Evolutionary conservation across 1,284 basidiomycete genomes (phyloP).

Genomic region (Amylostereum areolatum): DNA sequence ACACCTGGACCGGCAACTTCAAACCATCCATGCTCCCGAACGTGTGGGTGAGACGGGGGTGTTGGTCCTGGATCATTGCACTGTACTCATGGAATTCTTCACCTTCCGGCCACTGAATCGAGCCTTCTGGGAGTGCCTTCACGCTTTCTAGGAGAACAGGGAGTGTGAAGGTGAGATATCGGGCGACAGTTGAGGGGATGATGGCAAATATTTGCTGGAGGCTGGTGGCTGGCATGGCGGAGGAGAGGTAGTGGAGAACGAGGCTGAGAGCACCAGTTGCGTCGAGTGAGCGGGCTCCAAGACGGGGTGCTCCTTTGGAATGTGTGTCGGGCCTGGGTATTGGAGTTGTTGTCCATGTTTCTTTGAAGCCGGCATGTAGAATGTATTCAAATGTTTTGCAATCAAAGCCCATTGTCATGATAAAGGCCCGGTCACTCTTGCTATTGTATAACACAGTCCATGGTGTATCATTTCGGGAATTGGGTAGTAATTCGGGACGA

Average conservation of each 20-base stretch:
- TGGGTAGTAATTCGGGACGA: slow-evolving; percentile 26
- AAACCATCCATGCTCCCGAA: slow-evolving; percentile 30
- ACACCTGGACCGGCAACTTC: slow-evolving; percentile 17
- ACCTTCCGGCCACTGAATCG: slow-evolving; percentile 27
- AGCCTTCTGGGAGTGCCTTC: slow-evolving; percentile 24
- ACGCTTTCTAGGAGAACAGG: slow-evolving; percentile 27
- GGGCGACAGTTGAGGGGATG: slow-evolving; percentile 18
- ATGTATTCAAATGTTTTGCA: slow-evolving; percentile 31
- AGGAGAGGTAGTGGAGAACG: slow-evolving; percentile 37
- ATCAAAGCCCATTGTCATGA: slow-evolving; percentile 44
- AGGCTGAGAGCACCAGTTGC: slow-evolving; percentile 41
- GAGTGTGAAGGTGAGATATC: slow-evolving; percentile 32
- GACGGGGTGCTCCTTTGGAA: slow-evolving; percentile 21
- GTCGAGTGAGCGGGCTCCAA: slow-evolving; percentile 31
- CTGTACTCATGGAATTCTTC: slow-evolving; percentile 24
- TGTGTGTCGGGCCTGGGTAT: slow-evolving; percentile 29
- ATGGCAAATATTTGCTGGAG: slow-evolving; percentile 33
- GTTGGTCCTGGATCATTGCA: slow-evolving; percentile 24
- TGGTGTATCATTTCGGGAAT: slow-evolving; percentile 28
- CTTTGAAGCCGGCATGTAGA: slow-evolving; percentile 27
- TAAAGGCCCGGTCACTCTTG: slow-evolving; percentile 33
- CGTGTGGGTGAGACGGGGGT: slow-evolving; percentile 32
- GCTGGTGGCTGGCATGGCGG: slow-evolving; percentile 30
- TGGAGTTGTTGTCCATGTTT: slow-evolving; percentile 25
- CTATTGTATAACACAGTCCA: slow-evolving; percentile 29